These are phyloP conservation scores for Ascocoryne sarcoides DNA, from an alignment of 2,329 filamentous ascomycete species.

Conservation along the genomic window DNA sequence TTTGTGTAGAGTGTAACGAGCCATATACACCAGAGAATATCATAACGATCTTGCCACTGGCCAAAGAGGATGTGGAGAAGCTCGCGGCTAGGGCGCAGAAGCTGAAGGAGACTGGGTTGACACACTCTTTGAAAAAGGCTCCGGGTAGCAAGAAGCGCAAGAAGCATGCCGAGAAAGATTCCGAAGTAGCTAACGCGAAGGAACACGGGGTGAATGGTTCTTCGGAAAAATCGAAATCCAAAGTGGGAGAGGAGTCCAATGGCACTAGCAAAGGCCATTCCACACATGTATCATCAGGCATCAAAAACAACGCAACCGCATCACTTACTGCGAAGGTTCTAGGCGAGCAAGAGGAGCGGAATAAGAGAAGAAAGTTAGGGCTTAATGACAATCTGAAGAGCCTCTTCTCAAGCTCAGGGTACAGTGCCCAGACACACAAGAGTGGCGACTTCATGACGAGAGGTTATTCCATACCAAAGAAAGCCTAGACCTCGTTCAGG, in stretches of 20 bases:
- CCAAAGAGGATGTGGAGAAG: constrained; percentile 59
- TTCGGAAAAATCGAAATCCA: constrained; percentile 15
- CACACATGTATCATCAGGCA: constrained; percentile 39
- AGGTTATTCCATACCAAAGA: constrained; percentile 43
- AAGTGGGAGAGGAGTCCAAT: constrained; percentile 21
- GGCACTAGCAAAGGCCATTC: constrained; percentile 14
- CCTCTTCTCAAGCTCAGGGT: constrained; percentile 40
- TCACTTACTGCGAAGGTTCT: constrained; percentile 79
- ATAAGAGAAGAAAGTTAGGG: constrained; percentile 66
- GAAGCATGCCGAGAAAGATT: constrained; percentile 47
- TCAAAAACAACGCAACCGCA: constrained; percentile 84
- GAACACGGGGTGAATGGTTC: not conserved
- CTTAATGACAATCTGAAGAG: constrained; percentile 47
- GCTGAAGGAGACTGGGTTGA: constrained; percentile 63
- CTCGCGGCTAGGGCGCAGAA: constrained; percentile 57
- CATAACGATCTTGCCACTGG: constrained; percentile 70
- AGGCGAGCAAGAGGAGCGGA: constrained; percentile 74
- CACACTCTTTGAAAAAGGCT: constrained; percentile 82
- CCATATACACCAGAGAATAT: constrained; percentile 65
- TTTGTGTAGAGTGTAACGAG: constrained; percentile 66
- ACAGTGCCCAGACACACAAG: constrained; percentile 33
- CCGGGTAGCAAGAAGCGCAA: constrained; percentile 63
- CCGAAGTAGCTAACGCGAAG: constrained; percentile 30
- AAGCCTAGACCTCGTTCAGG: constrained; percentile 11
- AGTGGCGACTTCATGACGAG: constrained; percentile 48